phyloP scores from a whole-genome alignment of 83 land plant genomes.

The Picea abies region DNA sequence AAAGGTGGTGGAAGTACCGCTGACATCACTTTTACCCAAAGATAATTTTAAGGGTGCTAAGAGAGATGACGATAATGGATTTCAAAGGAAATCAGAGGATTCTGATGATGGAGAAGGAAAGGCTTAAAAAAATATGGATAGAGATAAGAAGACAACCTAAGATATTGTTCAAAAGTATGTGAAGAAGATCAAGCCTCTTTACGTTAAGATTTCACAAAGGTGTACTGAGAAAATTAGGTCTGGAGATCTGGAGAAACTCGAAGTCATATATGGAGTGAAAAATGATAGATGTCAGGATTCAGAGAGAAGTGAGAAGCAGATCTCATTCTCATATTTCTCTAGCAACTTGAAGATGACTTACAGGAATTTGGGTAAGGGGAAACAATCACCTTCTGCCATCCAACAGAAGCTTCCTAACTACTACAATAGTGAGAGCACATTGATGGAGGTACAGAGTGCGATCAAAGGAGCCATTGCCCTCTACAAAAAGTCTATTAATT shows the following conservation, averaged over 20 bases:
- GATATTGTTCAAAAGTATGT: conserved; percentile 49
- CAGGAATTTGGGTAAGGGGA: too few species aligned
- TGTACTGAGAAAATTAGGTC: conserved; percentile 23
- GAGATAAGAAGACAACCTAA: conserved; percentile 33
- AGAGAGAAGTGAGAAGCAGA: too few species aligned
- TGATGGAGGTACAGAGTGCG: too few species aligned
- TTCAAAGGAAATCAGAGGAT: conserved; percentile 1
- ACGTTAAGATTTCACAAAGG: conserved; percentile 40
- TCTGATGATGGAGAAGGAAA: background rate
- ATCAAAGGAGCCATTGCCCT: too few species aligned
- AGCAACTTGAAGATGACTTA: too few species aligned
- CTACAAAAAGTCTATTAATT: too few species aligned
- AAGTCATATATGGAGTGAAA: background rate
- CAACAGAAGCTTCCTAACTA: too few species aligned
- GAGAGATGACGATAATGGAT: background rate
- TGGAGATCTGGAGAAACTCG: background rate
- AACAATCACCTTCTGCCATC: too few species aligned
- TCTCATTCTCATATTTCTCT: too few species aligned
- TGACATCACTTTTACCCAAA: conserved; percentile 43
- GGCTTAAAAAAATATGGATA: background rate
- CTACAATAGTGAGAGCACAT: too few species aligned
- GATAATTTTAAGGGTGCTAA: conserved; percentile 27
- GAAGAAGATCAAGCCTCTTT: conserved; percentile 60
- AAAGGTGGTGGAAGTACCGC: too few species aligned
- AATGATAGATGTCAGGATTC: too few species aligned